Conservation (phyloP, 176 grass and related monocot genomes). For the Eleusine coracana region DNA sequence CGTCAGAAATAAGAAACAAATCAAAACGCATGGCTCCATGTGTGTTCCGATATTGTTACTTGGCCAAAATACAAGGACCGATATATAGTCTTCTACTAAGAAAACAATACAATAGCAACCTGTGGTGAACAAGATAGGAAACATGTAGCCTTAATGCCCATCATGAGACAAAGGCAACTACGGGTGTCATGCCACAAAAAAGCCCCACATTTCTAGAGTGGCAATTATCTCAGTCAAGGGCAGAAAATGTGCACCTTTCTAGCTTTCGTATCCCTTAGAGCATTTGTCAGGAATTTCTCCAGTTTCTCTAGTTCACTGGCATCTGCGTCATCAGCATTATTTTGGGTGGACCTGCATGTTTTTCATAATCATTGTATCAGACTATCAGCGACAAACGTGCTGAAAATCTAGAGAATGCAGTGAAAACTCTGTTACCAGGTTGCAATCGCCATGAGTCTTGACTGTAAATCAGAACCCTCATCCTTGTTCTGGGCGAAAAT, state of each 20-base stretch:
- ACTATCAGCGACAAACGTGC: background rate
- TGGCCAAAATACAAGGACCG: background rate
- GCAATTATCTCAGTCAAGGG: background rate
- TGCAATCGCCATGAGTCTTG: slow-evolving; percentile 44
- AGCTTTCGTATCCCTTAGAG: slow-evolving; percentile 41
- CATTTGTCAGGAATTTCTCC: slow-evolving; percentile 49
- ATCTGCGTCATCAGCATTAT: slow-evolving; percentile 39
- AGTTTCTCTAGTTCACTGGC: slow-evolving; percentile 44
- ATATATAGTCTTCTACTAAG: background rate
- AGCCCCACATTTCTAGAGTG: background rate
- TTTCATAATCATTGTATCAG: background rate
- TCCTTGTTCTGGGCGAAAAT: slow-evolving; percentile 20
- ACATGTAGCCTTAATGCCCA: background rate
- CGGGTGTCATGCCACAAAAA: background rate
- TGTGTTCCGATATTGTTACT: background rate
- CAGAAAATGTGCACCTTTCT: slow-evolving; percentile 50
- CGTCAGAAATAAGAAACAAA: background rate
- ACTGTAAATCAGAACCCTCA: slow-evolving; percentile 36
- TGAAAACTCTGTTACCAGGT: slow-evolving; percentile 46
- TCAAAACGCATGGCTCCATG: background rate
- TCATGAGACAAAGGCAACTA: background rate
- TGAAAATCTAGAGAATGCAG: background rate
- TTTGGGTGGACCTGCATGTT: slow-evolving; percentile 48
- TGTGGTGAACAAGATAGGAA: background rate
- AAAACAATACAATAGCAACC: background rate